Base-by-base conservation (phyloP, 2,329 filamentous ascomycete genomes). In the Fusarium oxysporum region DNA sequence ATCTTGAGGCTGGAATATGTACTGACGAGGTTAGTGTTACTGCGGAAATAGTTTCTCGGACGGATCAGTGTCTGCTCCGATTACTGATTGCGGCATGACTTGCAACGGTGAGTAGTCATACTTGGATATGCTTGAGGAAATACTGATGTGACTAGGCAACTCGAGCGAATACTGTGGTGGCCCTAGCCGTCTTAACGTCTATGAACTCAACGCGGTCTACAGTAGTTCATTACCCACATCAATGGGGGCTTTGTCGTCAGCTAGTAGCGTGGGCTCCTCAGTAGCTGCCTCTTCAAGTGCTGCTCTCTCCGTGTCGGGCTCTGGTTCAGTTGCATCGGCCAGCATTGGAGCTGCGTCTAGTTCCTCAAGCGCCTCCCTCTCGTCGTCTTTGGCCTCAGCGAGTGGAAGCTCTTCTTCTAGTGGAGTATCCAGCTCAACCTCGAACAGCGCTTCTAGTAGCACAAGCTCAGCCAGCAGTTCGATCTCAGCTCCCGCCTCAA, bases 161-260 rank as follows among this genome's bases (percentile, higher is more conserved):
- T 64, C 72, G 5, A 82, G 80, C 13, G 82, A 84, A 59, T 79
- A 76, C 44, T 84, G 82, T 25, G 82, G 82, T 57, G 82, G 81
- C 0, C 64, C 76, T 0, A 75, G 74, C 16, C 78, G 80, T 5
- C 72, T 84, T 14, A 83, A 83, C 30, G 75, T 82, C 3, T 84
- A 84, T 48, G 65, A 81, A 50, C 70, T 79, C 21, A 71, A 74
- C 21, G 43, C 65, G 3, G 60, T 57, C 0, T 58, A 67, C 0
- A 68, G 71, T 1, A 65, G 54, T 23, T 65, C 75, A 16, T 48
- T 68, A 3, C 32, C 57, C 1, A 43, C 47, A 0, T 63, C 67
- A 8, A 38, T 69, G 0, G 62, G 56, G 0, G 57, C 43, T 3
- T 55, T 63, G 0, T 57, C 53, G 3, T 35, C 38, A 1, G 23